Conservation (phyloP, 2,329 filamentous ascomycete species). For the Colletotrichum acutatum region DNA sequence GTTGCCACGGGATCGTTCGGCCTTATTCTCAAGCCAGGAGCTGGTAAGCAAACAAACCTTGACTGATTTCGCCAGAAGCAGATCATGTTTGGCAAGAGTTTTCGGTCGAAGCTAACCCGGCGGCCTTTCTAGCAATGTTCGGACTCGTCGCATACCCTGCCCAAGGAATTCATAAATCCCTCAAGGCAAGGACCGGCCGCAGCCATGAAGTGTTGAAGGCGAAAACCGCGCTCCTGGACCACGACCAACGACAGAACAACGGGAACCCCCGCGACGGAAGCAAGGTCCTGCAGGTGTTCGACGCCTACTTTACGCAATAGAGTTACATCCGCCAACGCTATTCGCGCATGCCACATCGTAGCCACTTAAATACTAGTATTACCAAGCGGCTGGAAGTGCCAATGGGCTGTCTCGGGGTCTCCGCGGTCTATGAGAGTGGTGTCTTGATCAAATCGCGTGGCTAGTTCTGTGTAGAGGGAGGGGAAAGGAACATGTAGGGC, state of each 20-base stretch:
- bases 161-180: slow-evolving; percentile 45
- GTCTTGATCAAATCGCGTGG: no score
- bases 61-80: neutral
- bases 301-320: slow-evolving; percentile 18
- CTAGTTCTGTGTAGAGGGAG: neutral
- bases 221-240: slow-evolving; percentile 1
- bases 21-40: slow-evolving; percentile 38
- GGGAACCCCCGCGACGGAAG: neutral
- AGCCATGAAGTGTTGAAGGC: neutral
- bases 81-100: neutral
- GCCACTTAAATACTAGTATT: neutral
- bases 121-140: slow-evolving; percentile 30
- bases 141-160: slow-evolving; percentile 46
- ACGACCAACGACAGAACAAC: neutral
- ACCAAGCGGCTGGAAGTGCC: neutral
- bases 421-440: neutral
- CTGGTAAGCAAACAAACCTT: slow-evolving; percentile 37
- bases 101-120: slow-evolving; percentile 14
- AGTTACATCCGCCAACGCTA: neutral
- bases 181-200: slow-evolving; percentile 37
- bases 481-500: neutral
- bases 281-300: slow-evolving; percentile 20
- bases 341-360: neutral
- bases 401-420: neutral
- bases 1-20: slow-evolving; percentile 46